phyloP scores from a whole-genome alignment of 331 rosid species.

The Malus hybrid region DNA sequence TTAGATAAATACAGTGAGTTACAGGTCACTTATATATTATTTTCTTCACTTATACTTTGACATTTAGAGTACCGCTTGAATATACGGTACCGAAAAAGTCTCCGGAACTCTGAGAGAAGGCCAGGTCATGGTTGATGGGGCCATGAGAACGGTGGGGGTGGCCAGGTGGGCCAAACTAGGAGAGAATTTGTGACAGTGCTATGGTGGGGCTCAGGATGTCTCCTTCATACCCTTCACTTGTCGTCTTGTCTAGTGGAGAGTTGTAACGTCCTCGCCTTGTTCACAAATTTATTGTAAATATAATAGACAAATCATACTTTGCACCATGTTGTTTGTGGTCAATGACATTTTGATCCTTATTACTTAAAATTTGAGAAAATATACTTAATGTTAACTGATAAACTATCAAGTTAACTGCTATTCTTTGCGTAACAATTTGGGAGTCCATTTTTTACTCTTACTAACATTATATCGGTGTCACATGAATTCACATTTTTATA shows the following conservation, averaged over 20 bases:
- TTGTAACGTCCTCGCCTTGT: no score
- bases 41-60: no score
- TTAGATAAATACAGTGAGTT: no score
- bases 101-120: no score
- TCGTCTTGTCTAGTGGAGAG: slow-evolving; percentile 5
- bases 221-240: slow-evolving; percentile 48
- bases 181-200: not conserved
- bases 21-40: no score
- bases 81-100: no score
- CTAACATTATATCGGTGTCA: not conserved
- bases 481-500: not conserved
- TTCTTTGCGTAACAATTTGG: not conserved
- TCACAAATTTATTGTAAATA: no score
- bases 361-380: not conserved
- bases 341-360: no score
- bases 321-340: not conserved
- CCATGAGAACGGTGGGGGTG: not conserved
- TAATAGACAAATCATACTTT: not conserved
- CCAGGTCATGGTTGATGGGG: not conserved
- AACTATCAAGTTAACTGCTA: not conserved
- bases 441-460: not conserved
- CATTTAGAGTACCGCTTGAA: no score
- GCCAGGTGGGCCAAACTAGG: not conserved
- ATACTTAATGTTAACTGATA: not conserved
- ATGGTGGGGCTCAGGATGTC: slow-evolving; percentile 32